A percentile compares a stretch with the other conserved stretches of the same genome.
Conservation (phyloP, 306 rosid species). For the Cyclanthera cordifolia region DNA sequence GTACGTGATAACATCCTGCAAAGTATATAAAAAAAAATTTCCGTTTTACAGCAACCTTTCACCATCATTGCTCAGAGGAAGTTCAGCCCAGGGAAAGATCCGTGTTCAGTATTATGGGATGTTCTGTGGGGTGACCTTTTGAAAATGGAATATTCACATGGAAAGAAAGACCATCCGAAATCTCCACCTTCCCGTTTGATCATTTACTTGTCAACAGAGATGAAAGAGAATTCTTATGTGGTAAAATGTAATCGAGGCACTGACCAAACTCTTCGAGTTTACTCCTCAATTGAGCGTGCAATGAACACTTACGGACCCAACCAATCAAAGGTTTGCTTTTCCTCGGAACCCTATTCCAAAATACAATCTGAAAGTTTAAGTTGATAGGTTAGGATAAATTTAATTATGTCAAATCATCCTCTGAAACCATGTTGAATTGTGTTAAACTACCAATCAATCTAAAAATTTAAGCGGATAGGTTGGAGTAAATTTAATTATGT, state of each 20-base stretch:
- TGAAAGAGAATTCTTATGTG: conserved; percentile 44
- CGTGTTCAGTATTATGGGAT: conserved; percentile 91
- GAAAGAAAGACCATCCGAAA: conserved; percentile 67
- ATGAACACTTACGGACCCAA: conserved; percentile 54
- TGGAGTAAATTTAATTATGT: no score
- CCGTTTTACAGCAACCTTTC: conserved; percentile 72
- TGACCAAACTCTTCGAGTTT: conserved; percentile 56
- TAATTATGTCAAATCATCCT: no score
- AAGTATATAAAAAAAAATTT: neutral
- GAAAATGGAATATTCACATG: conserved; percentile 58
- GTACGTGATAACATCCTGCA: neutral
- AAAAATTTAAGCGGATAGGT: no score
- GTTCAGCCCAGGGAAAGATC: conserved; percentile 93
- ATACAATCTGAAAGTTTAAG: no score
- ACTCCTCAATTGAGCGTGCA: conserved; percentile 72
- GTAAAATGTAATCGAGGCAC: conserved; percentile 60
- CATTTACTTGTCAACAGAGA: conserved; percentile 55
- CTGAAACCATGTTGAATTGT: no score
- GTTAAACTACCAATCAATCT: no score
- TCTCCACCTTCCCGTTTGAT: conserved; percentile 57
- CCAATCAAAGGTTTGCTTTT: conserved; percentile 49
- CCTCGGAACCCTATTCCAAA: conserved; percentile 2
- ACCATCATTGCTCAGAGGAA: conserved; percentile 74
- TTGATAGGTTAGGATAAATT: no score
- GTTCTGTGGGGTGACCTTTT: conserved; percentile 69